Base-by-base conservation (phyloP, 2,329 filamentous ascomycete genomes). In the Fusarium verticillioides region DNA sequence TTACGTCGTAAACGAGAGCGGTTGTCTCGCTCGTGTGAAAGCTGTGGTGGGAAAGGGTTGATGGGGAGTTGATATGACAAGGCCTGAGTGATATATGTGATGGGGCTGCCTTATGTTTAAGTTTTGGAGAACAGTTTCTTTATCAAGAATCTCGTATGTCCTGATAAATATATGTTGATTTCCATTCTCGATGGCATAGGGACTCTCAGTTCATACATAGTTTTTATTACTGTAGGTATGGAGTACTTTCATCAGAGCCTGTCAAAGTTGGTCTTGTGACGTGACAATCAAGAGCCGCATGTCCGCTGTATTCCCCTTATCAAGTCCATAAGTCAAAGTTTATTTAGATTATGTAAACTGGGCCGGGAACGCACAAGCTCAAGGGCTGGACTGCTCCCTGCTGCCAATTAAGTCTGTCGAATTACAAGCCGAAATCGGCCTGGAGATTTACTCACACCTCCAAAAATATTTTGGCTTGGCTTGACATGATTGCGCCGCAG, bases 391-490 rank as follows among this genome's bases (percentile, higher is more conserved):
- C 40, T 65, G 23, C 46, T 64, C 46, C 37, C 46, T 52, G 62
- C 72, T 46, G 52, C 76, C 76, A 78, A 78, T 78, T 49, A 66
- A 70, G 58, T 52, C 58, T 58, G 66, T 59, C 39, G 69, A 75
- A 75, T 76, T 77, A 69, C 52, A 47, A 75, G 75, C 76, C 76
- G 76, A 78, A 76, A 68, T 78, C 76, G 76, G 76, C 73, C 71
- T 43, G 60, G 52, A 44, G 52, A 65, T 58, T 68, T 63, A 60
- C 69, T 69, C 60, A 54, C 56, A 58, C 49, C 60, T 58, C 44
- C 26, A 34, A 34, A 47, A 47, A 57, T 32, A 43, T 60, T 69
- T 53, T 50, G 58, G 47, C 28, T 68, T 63, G 54, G 44, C 32
- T 28, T 44, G n/a, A 50, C 36, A 64, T 61, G 66, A 61, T 70